Conservation (phyloP, 805 yeast genomes). For the Candida suzukii region DNA sequence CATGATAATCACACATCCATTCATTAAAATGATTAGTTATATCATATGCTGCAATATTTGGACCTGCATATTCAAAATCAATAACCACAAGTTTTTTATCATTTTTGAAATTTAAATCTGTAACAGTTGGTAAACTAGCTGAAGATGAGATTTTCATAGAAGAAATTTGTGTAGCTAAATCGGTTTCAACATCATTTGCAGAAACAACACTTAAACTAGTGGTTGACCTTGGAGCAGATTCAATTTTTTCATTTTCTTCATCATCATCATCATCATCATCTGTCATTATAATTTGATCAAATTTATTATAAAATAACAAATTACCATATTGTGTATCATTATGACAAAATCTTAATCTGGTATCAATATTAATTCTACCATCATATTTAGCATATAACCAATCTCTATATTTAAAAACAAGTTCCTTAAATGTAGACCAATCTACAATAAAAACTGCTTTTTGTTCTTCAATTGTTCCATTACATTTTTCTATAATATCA, state of each 20-base stretch:
- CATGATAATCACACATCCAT: slow-evolving; percentile 94
- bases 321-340: slow-evolving; percentile 98
- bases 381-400: slow-evolving; percentile 57
- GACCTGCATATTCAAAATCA: slow-evolving; percentile 93
- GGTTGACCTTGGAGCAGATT: slow-evolving; percentile 3
- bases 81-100: slow-evolving; percentile 82
- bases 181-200: not conserved
- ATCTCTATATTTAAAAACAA: slow-evolving; percentile 44
- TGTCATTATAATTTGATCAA: slow-evolving; percentile 17
- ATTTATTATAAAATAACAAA: slow-evolving; percentile 46
- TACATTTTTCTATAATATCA: slow-evolving; percentile 28
- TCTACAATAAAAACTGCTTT: slow-evolving; percentile 34
- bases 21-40: slow-evolving; percentile 90
- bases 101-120: slow-evolving; percentile 21
- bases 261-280: slow-evolving; percentile 22
- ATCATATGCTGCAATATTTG: slow-evolving; percentile 84
- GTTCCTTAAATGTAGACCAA: slow-evolving; percentile 42
- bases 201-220: slow-evolving; percentile 3
- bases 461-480: slow-evolving; percentile 29
- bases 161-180: slow-evolving; percentile 11
- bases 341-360: slow-evolving; percentile 75
- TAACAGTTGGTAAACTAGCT: slow-evolving; percentile 19
- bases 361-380: slow-evolving; percentile 29
- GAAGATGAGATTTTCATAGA: slow-evolving; percentile 11
- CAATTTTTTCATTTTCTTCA: slow-evolving; percentile 8